Evolutionary conservation across 371 early-diverging fungal genomes (phyloP).

Genomic region (Apophysomyces trapeziformis): DNA sequence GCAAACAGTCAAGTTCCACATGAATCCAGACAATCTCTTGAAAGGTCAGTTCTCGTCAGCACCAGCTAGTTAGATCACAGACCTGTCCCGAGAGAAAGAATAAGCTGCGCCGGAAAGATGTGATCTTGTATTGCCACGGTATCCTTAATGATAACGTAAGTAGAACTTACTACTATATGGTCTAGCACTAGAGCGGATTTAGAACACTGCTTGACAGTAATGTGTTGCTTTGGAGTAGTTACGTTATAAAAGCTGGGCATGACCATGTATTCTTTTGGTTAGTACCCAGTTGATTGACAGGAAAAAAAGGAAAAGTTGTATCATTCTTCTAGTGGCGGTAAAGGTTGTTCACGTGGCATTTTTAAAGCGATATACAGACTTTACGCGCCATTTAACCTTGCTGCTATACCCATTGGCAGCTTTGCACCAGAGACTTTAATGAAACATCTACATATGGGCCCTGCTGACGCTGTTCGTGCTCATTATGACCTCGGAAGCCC

Average conservation of each 20-base stretch:
- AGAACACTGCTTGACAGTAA: slow-evolving; percentile 59
- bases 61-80: no score
- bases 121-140: no score
- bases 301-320: no score
- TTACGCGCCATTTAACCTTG: slow-evolving; percentile 58
- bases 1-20: no score
- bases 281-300: not conserved
- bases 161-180: not conserved
- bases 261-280: slow-evolving; percentile 61
- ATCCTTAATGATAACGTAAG: not conserved
- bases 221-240: slow-evolving; percentile 61
- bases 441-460: slow-evolving; percentile 60
- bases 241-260: slow-evolving; percentile 48
- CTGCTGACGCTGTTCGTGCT: slow-evolving; percentile 56
- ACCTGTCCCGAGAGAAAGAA: no score
- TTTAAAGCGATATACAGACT: slow-evolving; percentile 56
- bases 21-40: no score
- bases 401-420: slow-evolving; percentile 63
- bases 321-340: slow-evolving; percentile 50
- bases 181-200: slow-evolving; percentile 58
- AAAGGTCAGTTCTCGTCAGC: no score
- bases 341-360: slow-evolving; percentile 61
- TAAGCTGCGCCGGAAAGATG: no score
- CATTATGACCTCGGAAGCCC: slow-evolving; percentile 54
- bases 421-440: slow-evolving; percentile 54